These are phyloP conservation scores for Tricladium varicosporioides DNA, from an alignment of 2,329 filamentous ascomycete species.

Conservation along the genomic window DNA sequence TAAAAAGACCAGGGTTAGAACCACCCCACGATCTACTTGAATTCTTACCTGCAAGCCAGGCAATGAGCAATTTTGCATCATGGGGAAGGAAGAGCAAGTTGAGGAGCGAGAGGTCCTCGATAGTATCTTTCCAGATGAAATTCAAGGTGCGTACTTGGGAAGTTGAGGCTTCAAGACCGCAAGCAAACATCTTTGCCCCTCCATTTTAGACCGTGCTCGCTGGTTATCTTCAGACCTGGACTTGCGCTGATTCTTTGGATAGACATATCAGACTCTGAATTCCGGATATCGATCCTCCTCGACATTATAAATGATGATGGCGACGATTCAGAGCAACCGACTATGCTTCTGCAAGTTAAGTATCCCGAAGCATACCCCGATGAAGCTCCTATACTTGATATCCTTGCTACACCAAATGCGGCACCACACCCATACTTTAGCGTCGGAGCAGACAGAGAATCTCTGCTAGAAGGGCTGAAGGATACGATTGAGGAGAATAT, in stretches of 20 bases:
- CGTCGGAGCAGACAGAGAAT: constrained; percentile 74
- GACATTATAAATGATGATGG: constrained; percentile 70
- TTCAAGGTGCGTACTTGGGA: constrained; percentile 64
- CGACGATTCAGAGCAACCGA: constrained; percentile 61
- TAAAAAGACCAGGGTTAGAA: constrained; percentile 18
- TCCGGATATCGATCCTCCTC: constrained; percentile 80
- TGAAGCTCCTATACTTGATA: constrained; percentile 76
- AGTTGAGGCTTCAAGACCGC: not conserved
- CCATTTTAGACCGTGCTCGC: not conserved
- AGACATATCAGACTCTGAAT: constrained; percentile 91
- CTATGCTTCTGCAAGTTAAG: constrained; percentile 77
- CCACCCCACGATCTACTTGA: constrained; percentile 11
- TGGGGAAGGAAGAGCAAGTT: constrained; percentile 81
- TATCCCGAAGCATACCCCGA: constrained; percentile 94
- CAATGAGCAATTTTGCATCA: constrained; percentile 34
- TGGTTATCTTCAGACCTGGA: not conserved
- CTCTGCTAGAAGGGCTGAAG: constrained; percentile 67
- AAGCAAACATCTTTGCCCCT: not conserved
- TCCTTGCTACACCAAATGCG: constrained; percentile 70
- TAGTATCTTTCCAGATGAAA: constrained; percentile 97
- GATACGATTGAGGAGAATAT: constrained; percentile 86
- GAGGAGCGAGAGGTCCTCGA: constrained; percentile 98
- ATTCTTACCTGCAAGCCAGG: not conserved
- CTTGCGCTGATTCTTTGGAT: constrained; percentile 18
- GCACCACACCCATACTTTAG: constrained; percentile 71